Base-by-base conservation (phyloP, 1,284 basidiomycete species). In the Tausonia pullulans region DNA sequence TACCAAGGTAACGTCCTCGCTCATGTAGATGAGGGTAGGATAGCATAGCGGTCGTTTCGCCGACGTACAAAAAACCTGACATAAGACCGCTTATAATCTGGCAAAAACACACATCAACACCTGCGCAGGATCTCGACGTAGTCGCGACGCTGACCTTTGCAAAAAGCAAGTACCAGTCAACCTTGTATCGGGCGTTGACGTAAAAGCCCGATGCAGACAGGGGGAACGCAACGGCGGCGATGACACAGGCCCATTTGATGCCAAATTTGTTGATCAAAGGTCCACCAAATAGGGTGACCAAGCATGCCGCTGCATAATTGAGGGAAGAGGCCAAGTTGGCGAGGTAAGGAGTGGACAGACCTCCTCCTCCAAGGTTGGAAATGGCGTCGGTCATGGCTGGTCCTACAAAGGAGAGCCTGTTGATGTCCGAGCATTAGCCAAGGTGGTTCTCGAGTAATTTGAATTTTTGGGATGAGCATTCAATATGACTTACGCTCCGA, bases 231-330 rank as follows among this genome's bases (percentile, higher is more conserved):
- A 67, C n/a, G 44, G 69, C 71, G 40, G 69, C 67, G 60, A 72
- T 69, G 44, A 71, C 61, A 52, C 70, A 71, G 8, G 71, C 58
- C 60, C 62, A 69, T 60, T 69, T 71, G 61, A 71, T 72, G n/a
- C 71, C 71, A 51, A 71, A 54, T 59, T 70, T 71, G 69, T 72
- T 72, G 67, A 72, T 68, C 49, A 72, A 16, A 4, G 71, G 71
- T 54, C 71, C 71, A 46, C 71, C 71, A 49, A 70, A 64, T 1
- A 72, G 60, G 6, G 71, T 68, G 64, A 71, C 68, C 41, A 58
- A 41, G 39, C 68, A 69, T 8, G 69, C 61, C 49, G 64, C 43
- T 9, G 68, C 64, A 55, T 71, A 72, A 50, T 62, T 66, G 48
- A 69, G 54, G 1, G 67, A 41, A 27, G 58, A 55, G 43, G 71